Conservation (phyloP, 495 filamentous ascomycete species). For the Collariella sp. region DNA sequence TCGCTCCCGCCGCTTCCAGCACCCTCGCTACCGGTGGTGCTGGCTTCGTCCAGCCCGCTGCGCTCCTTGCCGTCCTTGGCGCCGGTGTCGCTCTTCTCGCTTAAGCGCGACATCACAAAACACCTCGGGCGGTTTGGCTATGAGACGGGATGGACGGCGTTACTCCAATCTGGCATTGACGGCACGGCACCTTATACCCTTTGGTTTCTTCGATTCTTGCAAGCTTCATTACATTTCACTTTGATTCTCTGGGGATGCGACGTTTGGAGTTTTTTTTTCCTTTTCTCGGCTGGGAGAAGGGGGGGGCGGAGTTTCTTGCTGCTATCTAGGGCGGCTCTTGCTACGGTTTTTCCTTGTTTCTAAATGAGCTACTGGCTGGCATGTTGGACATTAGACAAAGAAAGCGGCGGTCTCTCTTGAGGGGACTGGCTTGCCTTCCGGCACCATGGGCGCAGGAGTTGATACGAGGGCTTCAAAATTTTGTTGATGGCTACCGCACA, state of each 20-base stretch:
- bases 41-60: conserved; percentile 30
- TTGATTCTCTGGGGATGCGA: conserved; percentile 18
- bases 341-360: conserved; percentile 3
- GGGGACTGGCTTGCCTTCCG: background rate
- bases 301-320: conserved; percentile 5
- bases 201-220: conserved; percentile 4
- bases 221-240: conserved; percentile 8
- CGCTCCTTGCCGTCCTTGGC: conserved; percentile 36
- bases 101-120: conserved; percentile 14
- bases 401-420: background rate
- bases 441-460: conserved; percentile 9
- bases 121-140: background rate
- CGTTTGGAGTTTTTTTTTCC: conserved; percentile 26
- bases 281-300: background rate
- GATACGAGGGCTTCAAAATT: background rate
- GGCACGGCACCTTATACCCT: conserved; percentile 3
- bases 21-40: conserved; percentile 28
- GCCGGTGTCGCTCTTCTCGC: conserved; percentile 36
- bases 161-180: conserved; percentile 7
- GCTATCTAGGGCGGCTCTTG: conserved; percentile 13
- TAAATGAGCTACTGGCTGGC: conserved; percentile 23
- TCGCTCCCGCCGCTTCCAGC: conserved; percentile 13
- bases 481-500: background rate
- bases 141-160: background rate
- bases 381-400: conserved; percentile 17